A percentile compares a stretch with the other conserved stretches of the same genome.
These are phyloP conservation scores for Paxillus ammoniavirescens DNA, from an alignment of 768 basidiomycete genomes.

Conservation along the genomic window DNA sequence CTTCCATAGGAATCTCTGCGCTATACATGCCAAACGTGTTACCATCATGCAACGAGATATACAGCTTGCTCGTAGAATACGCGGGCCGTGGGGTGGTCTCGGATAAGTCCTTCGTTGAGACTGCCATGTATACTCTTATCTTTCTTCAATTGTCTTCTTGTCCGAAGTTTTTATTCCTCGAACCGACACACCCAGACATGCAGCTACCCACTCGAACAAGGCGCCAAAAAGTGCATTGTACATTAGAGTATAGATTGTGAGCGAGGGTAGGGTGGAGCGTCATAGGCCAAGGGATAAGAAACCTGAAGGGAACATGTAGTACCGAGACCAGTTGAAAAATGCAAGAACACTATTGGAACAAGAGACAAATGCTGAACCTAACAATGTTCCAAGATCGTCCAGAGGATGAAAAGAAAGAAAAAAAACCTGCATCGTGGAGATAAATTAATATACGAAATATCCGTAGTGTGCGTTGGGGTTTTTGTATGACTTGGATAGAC, in stretches of 20 bases:
- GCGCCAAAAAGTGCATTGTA: constrained; percentile 23
- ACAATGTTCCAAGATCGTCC: constrained; percentile 19
- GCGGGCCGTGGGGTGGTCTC: constrained; percentile 84
- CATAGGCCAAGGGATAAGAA: constrained; percentile 7
- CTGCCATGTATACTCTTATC: not conserved
- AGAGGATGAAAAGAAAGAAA: constrained; percentile 3
- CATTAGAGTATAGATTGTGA: constrained; percentile 25
- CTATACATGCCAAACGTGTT: constrained; percentile 96
- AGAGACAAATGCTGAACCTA: constrained; percentile 4
- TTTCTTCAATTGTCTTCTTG: not conserved
- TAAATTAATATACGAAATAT: constrained; percentile 22
- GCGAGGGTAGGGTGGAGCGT: constrained; percentile 7
- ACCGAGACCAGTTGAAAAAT: constrained; percentile 17
- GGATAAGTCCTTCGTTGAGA: constrained; percentile 35
- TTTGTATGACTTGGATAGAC: constrained; percentile 9
- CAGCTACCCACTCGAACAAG: not conserved
- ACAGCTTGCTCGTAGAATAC: constrained; percentile 92
- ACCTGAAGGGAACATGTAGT: constrained; percentile 9
- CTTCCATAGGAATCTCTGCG: constrained; percentile 81
- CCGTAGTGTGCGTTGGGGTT: constrained; percentile 18
- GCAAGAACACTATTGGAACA: constrained; percentile 2
- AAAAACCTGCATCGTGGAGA: not conserved
- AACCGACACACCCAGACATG: not conserved
- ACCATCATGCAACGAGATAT: constrained; percentile 98
- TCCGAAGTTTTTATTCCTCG: not conserved